Evolutionary conservation across 192 early-diverging fungal genomes (phyloP).

Genomic region (Coemansia sp.): DNA sequence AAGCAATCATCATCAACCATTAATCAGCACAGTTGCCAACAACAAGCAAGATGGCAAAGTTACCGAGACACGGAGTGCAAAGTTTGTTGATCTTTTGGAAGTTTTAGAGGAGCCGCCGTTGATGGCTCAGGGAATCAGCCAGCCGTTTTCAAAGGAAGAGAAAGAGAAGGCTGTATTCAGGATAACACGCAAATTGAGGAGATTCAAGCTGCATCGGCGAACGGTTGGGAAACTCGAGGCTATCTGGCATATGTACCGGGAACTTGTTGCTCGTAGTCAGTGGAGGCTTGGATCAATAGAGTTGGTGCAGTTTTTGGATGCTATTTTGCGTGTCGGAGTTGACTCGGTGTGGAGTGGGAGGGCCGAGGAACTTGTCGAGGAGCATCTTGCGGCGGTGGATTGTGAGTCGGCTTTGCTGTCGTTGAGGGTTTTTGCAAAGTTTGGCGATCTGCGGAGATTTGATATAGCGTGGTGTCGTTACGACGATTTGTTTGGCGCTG

Average conservation of each 20-base stretch:
- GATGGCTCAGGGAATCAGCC: conserved; percentile 5
- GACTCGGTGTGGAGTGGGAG: conserved; percentile 24
- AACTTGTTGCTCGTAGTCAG: background rate
- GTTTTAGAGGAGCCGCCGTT: conserved; percentile 18
- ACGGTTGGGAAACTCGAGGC: conserved; percentile 30
- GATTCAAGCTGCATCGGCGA: conserved; percentile 22
- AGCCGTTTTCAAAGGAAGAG: background rate
- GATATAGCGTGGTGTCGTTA: background rate
- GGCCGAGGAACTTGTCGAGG: conserved; percentile 18
- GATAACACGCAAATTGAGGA: conserved; percentile 29
- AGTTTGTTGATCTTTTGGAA: conserved; percentile 11
- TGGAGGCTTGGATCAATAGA: conserved; percentile 24
- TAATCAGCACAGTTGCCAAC: too few species aligned
- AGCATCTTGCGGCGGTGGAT: background rate
- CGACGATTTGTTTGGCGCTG: background rate
- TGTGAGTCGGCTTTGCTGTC: conserved; percentile 14
- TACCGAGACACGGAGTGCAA: conserved; percentile 12
- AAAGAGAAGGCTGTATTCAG: conserved; percentile 17
- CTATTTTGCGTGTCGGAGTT: conserved; percentile 23
- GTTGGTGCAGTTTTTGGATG: conserved; percentile 28
- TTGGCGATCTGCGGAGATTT: conserved; percentile 25
- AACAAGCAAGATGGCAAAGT: background rate
- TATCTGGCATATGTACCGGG: conserved; percentile 31
- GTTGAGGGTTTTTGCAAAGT: conserved; percentile 32
- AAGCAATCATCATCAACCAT: too few species aligned